Evolutionary conservation across 225 moss, liverwort and hornwort genomes (phyloP), one percentile per base, ranked within the genome.

Genomic region (Climacium dendroides): DNA sequence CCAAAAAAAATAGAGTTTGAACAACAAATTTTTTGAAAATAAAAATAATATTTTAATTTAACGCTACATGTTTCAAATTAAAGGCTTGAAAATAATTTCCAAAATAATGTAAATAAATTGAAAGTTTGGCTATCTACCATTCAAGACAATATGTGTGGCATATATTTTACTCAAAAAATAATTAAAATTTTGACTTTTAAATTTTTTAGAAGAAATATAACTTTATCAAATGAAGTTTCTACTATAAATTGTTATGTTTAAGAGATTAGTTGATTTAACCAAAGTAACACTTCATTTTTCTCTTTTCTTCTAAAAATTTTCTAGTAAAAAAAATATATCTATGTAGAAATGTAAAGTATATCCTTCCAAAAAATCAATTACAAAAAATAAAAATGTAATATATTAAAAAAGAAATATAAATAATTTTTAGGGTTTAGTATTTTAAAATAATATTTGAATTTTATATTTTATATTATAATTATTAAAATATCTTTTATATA

Each of bases 71-170:
- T 13, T 39, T 28, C 28, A 39, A 55, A 39, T 19, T 28, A 37
- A 39, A 57, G 5, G 2, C 2, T 28, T 25, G 2, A 39, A 2
- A 57, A 18, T 55, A 78, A 26, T 29, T 41, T 79, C 7, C 19
- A 57, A 19, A 79, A 58, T 29, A 41, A 58, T 29, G 1, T 7
- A 55, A 39, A 28, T 41, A 29, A 58, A 58, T 19, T 28, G 1
- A 57, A 18, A 28, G 3, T 19, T 58, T 58, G 29, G 25, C 3
- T 25, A 7, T n/a, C 15, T 76, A 23, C 0, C 0, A 0, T 1
- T 1, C 8, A 22, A 75, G 4, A 28, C 11, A 18, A 57, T 17
- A 26, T 37, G 26, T 28, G 16, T 6, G 24, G 2, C 0, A 17
- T 3, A 78, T 25, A 1, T 7, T 13, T 52, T 55, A 2, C 26